These are phyloP conservation scores for Mycena sp. DNA, from an alignment of 1,284 basidiomycete genomes.

Conservation along the genomic window DNA sequence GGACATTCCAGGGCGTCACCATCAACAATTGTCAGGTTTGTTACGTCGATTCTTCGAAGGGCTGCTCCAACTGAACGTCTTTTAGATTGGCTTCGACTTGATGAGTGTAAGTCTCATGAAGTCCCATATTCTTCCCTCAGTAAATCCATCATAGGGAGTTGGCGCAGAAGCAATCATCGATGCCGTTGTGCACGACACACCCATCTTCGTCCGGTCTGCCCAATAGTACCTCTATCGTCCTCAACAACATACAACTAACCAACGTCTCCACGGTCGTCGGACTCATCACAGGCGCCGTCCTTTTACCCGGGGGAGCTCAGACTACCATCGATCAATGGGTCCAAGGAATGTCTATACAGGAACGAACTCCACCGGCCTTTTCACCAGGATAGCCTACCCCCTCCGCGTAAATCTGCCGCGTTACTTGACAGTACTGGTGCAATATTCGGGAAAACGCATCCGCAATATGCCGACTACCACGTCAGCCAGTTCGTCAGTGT, in stretches of 20 bases:
- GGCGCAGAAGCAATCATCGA: slow-evolving; percentile 60
- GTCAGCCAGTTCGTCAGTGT: slow-evolving; percentile 66
- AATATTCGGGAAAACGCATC: slow-evolving; percentile 60
- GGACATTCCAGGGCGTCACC: slow-evolving; percentile 57
- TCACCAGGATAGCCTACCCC: slow-evolving; percentile 52
- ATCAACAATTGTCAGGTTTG: slow-evolving; percentile 61
- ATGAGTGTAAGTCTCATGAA: slow-evolving; percentile 4
- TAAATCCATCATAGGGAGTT: slow-evolving; percentile 31
- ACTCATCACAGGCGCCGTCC: slow-evolving; percentile 48
- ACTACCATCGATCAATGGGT: slow-evolving; percentile 61
- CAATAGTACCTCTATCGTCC: slow-evolving; percentile 50
- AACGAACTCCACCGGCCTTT: slow-evolving; percentile 44
- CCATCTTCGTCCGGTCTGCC: slow-evolving; percentile 43
- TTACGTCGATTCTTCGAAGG: background rate
- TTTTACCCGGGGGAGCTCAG: slow-evolving; percentile 50
- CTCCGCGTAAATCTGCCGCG: slow-evolving; percentile 53
- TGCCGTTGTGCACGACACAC: slow-evolving; percentile 51
- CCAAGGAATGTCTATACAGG: slow-evolving; percentile 67
- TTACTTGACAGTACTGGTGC: slow-evolving; percentile 56
- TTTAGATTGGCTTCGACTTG: slow-evolving; percentile 52
- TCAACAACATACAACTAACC: slow-evolving; percentile 55
- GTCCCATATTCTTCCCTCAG: background rate
- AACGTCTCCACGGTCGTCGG: slow-evolving; percentile 59
- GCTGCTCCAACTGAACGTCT: slow-evolving; percentile 10
- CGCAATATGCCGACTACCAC: slow-evolving; percentile 64